Percentiles rank a stretch among this genome's conserved stretches.
These are phyloP conservation scores for Musa balbisiana DNA, from an alignment of 202 grass and related monocot species.

Conservation along the genomic window DNA sequence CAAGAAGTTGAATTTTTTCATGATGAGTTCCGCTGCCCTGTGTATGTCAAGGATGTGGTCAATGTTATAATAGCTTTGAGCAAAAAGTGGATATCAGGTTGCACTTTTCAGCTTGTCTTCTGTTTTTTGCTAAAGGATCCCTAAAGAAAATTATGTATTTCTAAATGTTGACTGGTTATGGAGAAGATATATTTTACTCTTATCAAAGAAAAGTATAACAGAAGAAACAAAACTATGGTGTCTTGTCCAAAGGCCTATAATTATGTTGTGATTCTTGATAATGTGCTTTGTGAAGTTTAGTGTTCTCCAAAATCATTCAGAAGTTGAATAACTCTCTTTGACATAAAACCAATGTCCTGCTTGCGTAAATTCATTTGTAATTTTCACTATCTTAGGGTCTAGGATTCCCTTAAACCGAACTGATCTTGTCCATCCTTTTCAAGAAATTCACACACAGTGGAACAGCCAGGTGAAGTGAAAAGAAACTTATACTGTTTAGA, in stretches of 20 bases:
- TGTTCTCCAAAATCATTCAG: no score
- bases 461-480: no score
- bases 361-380: no score
- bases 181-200: neutral
- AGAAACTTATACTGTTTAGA: no score
- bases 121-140: neutral
- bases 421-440: no score
- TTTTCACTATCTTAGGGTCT: no score
- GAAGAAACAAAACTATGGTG: no score
- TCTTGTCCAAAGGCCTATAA: neutral
- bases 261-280: neutral
- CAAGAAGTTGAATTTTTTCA: constrained; percentile 75
- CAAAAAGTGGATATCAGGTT: constrained; percentile 77
- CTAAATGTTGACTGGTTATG: neutral
- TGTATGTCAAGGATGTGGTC: constrained; percentile 90
- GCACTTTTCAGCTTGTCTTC: neutral
- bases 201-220: neutral
- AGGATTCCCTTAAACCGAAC: no score
- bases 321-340: no score
- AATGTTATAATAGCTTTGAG: constrained; percentile 48
- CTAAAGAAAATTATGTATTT: neutral
- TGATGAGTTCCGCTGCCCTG: constrained; percentile 74
- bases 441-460: no score
- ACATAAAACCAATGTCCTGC: no score
- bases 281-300: no score